Evolutionary conservation across 495 filamentous ascomycete genomes (phyloP), one percentile per base, ranked within the genome.

Genomic region (Neurospora sp.): DNA sequence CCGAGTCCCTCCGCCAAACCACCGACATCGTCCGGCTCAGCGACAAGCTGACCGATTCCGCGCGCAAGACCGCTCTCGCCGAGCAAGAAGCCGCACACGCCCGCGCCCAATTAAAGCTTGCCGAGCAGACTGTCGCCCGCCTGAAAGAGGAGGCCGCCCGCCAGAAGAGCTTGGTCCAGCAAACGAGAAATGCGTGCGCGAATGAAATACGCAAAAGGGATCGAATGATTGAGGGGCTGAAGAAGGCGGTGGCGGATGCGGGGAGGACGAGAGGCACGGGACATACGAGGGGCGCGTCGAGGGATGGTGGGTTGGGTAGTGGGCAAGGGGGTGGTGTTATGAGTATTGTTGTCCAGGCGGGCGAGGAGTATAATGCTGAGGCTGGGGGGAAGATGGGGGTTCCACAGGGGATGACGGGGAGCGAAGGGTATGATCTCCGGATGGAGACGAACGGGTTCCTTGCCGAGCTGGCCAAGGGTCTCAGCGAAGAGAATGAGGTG

Each of bases 201-300:
- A 98, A 94, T 77, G 96, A 99, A 76, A 87, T 98, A 14, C 90
- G 96, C 72, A 95, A 97, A 77, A 89, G 95, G 12, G 96, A 99
- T 77, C 85, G 93, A 59, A 92, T 97, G 82, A 89, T 98, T 70
- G 90, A 94, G 76, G 89, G 90, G 70, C 82, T 99, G 76, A 98
- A 97, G 83, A 90, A 90, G 72, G 93, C 97, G 44, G 83, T 86
- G 14, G 77, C 80, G n/a, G 87, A 86, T 20, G 85, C 87, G 20
- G 80, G 82, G 7, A 75, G 85, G 9, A 82, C 84, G 22, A 80
- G 86, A 14, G 86, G 86, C 14, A 80, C 81, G 2, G 47, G 53
- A 1, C 27, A 65, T 65, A 0, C 0, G 1, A 65, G 53, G 53
- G 53, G 27, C 0, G 1, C 1, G 2, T 65, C 53, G 22, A 65